Conservation (phyloP, 345 rosid species). For the Citrus unshiu region DNA sequence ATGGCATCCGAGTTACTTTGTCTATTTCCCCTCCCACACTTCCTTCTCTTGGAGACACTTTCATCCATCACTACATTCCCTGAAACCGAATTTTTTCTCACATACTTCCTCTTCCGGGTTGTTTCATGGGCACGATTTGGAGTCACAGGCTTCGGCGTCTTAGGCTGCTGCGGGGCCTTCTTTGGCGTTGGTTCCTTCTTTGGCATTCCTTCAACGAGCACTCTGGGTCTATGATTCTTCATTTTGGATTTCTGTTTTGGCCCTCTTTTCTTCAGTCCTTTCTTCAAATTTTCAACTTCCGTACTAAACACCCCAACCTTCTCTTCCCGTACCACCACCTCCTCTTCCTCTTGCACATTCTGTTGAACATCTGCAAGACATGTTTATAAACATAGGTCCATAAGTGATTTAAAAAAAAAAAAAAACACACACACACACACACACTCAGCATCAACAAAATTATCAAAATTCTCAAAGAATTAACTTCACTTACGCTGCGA, state of each 20-base stretch:
- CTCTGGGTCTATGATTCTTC: constrained; percentile 32
- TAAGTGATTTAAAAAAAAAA: neutral
- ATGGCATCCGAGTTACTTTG: neutral
- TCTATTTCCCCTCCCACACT: neutral
- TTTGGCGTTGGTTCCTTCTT: constrained; percentile 3
- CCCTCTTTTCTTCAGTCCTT: constrained; percentile 2
- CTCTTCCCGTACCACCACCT: no score
- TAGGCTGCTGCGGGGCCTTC: constrained; percentile 17
- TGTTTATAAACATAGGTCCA: neutral
- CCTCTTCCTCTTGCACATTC: neutral
- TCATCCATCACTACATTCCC: neutral
- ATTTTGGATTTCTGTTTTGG: constrained; percentile 15
- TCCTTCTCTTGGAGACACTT: constrained; percentile 5
- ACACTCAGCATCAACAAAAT: neutral
- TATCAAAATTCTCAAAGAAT: neutral
- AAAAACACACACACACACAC: neutral
- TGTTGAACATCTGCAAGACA: neutral
- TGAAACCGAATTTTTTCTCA: neutral
- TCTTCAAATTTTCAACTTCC: neutral
- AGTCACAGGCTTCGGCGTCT: constrained; percentile 8
- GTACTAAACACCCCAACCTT: neutral
- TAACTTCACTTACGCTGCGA: neutral
- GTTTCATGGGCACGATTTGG: neutral
- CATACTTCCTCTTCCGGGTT: constrained; percentile 8
- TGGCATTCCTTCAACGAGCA: constrained; percentile 16